phyloP scores from a whole-genome alignment of 306 rosid species.

The Astragalus membranaceus region DNA sequence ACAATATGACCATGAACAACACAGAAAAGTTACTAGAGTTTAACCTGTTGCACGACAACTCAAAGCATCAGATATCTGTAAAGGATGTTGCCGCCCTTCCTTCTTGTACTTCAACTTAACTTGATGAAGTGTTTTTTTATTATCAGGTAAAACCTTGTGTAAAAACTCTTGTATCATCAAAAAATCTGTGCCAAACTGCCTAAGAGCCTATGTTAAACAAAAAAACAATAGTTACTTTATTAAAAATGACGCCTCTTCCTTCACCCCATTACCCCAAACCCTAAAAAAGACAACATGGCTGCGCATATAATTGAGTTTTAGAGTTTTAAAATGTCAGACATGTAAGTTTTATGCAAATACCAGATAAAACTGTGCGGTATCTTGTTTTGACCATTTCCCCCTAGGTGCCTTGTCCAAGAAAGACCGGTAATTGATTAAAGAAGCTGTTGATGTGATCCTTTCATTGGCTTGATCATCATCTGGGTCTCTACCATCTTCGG shows the following conservation, averaged over 20 bases:
- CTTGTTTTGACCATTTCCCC: slow-evolving; percentile 74
- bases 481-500: slow-evolving; percentile 49
- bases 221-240: background rate
- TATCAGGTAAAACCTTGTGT: slow-evolving; percentile 44
- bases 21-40: background rate
- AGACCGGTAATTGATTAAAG: slow-evolving; percentile 57
- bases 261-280: slow-evolving; percentile 8
- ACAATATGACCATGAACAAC: background rate
- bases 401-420: slow-evolving; percentile 67
- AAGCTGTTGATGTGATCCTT: slow-evolving; percentile 24
- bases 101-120: slow-evolving; percentile 68
- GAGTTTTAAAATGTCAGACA: slow-evolving; percentile 1
- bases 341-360: slow-evolving; percentile 27
- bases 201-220: slow-evolving; percentile 44
- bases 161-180: slow-evolving; percentile 46
- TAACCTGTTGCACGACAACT: slow-evolving; percentile 49
- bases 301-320: background rate
- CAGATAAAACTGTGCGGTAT: slow-evolving; percentile 74
- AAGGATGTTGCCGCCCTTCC: slow-evolving; percentile 67
- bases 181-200: slow-evolving; percentile 74
- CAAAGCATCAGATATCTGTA: slow-evolving; percentile 48
- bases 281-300: background rate
- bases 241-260: background rate
- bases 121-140: slow-evolving; percentile 47
- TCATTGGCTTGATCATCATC: slow-evolving; percentile 43